Evolutionary conservation across 495 filamentous ascomycete genomes (phyloP).

Genomic region (Penicillium samsonianum): DNA sequence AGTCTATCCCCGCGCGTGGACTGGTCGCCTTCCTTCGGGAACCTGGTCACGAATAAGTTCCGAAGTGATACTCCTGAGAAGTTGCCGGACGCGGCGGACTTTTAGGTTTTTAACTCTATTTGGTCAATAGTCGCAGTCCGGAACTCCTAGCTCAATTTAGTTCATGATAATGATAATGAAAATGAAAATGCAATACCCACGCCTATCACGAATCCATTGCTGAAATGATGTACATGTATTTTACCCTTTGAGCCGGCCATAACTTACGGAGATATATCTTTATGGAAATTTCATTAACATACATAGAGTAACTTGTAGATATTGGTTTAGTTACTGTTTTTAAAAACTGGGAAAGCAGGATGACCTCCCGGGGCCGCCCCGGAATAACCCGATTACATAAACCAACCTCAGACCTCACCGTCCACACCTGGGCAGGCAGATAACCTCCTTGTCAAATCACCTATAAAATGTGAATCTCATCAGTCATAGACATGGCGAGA

Average conservation of each 20-base stretch:
- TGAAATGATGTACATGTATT: neutral
- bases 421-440: neutral
- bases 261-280: too few relatives aligned
- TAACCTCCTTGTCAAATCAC: neutral
- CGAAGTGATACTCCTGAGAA: conserved; percentile 33
- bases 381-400: neutral
- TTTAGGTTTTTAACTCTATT: conserved; percentile 12
- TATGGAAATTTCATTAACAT: too few relatives aligned
- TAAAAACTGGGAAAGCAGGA: too few relatives aligned
- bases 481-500: neutral
- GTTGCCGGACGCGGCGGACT: conserved; percentile 30
- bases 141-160: neutral
- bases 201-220: neutral
- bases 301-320: too few relatives aligned
- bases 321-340: too few relatives aligned
- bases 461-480: neutral
- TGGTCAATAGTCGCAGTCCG: neutral
- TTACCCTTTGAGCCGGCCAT: neutral
- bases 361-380: too few relatives aligned
- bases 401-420: neutral
- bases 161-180: neutral
- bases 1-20: conserved; percentile 43
- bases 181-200: neutral
- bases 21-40: conserved; percentile 45
- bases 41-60: conserved; percentile 33